Percentiles rank a stretch among this genome's conserved stretches.
phyloP scores from a whole-genome alignment of 495 filamentous ascomycete genomes.

The Penicillium bialowiezense region DNA sequence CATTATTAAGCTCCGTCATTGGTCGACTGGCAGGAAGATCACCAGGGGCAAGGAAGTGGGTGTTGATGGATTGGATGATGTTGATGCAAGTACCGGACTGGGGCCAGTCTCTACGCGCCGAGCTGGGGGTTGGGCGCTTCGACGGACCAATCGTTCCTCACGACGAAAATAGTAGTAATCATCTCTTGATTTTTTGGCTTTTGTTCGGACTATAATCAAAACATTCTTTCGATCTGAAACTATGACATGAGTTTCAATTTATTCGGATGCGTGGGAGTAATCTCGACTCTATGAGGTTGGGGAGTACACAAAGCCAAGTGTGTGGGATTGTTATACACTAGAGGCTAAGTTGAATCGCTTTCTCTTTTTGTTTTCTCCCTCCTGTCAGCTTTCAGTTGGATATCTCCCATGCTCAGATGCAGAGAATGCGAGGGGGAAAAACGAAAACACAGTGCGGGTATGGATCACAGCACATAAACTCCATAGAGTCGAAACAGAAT shows the following conservation, averaged over 20 bases:
- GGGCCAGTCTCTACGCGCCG: constrained; percentile 25
- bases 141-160: neutral
- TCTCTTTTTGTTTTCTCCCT: neutral
- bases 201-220: neutral
- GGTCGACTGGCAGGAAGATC: constrained; percentile 11
- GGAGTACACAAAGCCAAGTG: no score
- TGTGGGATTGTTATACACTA: no score
- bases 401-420: neutral
- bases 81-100: constrained; percentile 6
- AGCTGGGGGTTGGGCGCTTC: constrained; percentile 17
- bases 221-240: neutral
- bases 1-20: constrained; percentile 5
- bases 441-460: constrained; percentile 24
- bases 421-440: constrained; percentile 4
- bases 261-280: neutral
- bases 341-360: neutral
- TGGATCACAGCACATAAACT: constrained; percentile 18
- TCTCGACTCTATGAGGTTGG: no score
- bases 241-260: neutral
- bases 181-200: no score
- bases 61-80: constrained; percentile 5
- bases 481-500: constrained; percentile 6
- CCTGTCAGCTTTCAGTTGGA: neutral
- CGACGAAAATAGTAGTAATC: constrained; percentile 2
- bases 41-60: constrained; percentile 1